Conservation (phyloP, 1,284 basidiomycete genomes). For the Fistulinella cinereoalba region DNA sequence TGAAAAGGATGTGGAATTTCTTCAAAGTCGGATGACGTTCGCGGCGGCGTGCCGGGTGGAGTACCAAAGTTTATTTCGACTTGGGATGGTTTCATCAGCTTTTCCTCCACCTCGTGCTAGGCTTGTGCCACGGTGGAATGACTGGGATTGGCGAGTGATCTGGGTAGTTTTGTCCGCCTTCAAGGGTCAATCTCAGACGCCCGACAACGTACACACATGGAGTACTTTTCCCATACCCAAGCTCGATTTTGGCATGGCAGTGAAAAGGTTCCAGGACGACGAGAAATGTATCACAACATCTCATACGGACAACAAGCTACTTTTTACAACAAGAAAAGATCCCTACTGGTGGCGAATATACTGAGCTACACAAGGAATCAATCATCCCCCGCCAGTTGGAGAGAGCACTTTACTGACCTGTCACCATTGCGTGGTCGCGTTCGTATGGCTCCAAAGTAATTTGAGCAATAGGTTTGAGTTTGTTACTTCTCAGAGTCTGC, state of each 20-base stretch:
- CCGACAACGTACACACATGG: slow-evolving; percentile 12
- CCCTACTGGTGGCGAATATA: slow-evolving; percentile 48
- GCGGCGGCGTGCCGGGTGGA: slow-evolving; percentile 43
- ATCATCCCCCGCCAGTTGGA: neutral
- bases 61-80: slow-evolving; percentile 69
- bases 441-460: slow-evolving; percentile 87
- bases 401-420: slow-evolving; percentile 40
- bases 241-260: neutral
- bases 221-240: slow-evolving; percentile 7
- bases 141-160: neutral
- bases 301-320: slow-evolving; percentile 12
- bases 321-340: slow-evolving; percentile 13
- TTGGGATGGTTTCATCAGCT: slow-evolving; percentile 61
- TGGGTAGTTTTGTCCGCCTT: neutral
- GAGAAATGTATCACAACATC: slow-evolving; percentile 12
- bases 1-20: slow-evolving; percentile 58
- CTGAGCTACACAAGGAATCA: slow-evolving; percentile 38
- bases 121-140: slow-evolving; percentile 5
- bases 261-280: neutral
- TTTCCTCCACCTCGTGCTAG: slow-evolving; percentile 11
- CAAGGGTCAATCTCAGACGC: too few relatives aligned
- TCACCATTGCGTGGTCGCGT: slow-evolving; percentile 82
- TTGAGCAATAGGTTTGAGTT: slow-evolving; percentile 93
- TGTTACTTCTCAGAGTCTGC: slow-evolving; percentile 75
- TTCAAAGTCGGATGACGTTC: slow-evolving; percentile 66